Percentiles rank a stretch among this genome's conserved stretches.
Conservation (phyloP, 1,139 yeast genomes). For the Geotrichum citri-aurantii region DNA sequence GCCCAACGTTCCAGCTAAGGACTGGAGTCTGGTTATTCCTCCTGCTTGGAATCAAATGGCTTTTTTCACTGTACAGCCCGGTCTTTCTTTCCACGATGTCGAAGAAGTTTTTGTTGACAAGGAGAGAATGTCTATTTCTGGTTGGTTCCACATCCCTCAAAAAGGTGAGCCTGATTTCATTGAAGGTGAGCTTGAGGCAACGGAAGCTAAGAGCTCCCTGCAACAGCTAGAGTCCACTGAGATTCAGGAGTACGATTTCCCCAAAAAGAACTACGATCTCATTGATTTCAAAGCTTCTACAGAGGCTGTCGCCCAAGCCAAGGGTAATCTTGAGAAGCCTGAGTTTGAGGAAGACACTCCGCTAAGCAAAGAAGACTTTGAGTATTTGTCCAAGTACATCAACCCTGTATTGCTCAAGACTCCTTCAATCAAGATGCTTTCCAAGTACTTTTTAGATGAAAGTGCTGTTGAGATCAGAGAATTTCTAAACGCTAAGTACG, state of each 20-base stretch:
- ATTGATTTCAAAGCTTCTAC: background rate
- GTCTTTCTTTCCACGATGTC: conserved; percentile 93
- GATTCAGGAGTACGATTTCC: conserved; percentile 75
- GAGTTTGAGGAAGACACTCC: conserved; percentile 20
- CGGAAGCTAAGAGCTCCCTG: conserved; percentile 71
- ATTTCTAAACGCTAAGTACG: conserved; percentile 55
- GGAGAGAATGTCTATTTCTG: conserved; percentile 87
- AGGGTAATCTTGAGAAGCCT: background rate
- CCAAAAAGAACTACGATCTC: conserved; percentile 31
- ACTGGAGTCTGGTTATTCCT: conserved; percentile 59
- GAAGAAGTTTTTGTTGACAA: conserved; percentile 92
- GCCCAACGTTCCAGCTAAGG: conserved; percentile 86
- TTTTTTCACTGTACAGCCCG: conserved; percentile 93
- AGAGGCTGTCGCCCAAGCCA: background rate
- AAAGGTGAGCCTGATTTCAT: conserved; percentile 75
- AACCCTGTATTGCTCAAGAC: conserved; percentile 50
- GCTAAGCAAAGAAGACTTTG: conserved; percentile 37
- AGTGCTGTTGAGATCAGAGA: conserved; percentile 64
- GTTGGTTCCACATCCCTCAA: conserved; percentile 99
- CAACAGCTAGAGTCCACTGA: conserved; percentile 76
- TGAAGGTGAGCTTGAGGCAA: conserved; percentile 71
- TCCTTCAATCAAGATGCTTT: conserved; percentile 43
- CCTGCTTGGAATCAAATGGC: conserved; percentile 97
- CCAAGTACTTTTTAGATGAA: conserved; percentile 52
- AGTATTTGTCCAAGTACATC: conserved; percentile 48